phyloP scores from a whole-genome alignment of 2,329 filamentous ascomycete genomes.

The Ophiostoma ulmi region DNA sequence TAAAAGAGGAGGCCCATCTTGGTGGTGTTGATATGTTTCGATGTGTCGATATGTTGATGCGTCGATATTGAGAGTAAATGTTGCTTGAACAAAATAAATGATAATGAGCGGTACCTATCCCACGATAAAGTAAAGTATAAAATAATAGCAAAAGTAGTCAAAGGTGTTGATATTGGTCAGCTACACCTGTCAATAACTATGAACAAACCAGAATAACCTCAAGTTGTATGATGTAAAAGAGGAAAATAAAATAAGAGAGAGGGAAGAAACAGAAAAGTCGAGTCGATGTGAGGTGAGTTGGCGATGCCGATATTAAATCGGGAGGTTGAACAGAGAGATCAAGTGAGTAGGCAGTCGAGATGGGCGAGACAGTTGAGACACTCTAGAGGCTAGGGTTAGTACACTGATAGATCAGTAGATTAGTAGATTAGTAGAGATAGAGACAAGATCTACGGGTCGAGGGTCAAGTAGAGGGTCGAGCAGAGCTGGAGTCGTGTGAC shows the following conservation, averaged over 20 bases:
- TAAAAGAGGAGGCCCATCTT: conserved; percentile 17
- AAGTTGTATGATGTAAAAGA: background rate
- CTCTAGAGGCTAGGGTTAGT: background rate
- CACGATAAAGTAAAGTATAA: conserved; percentile 1
- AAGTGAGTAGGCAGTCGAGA: background rate
- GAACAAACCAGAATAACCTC: background rate
- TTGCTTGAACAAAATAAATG: background rate
- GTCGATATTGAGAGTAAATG: background rate
- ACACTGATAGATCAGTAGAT: background rate
- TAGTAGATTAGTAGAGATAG: background rate
- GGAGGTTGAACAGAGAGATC: background rate
- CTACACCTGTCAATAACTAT: conserved; percentile 2
- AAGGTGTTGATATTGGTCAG: conserved; percentile 3
- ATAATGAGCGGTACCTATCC: background rate
- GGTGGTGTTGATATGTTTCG: background rate
- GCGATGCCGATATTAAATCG: conserved; percentile 5
- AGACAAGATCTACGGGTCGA: conserved; percentile 3
- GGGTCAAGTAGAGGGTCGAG: background rate
- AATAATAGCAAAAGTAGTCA: background rate
- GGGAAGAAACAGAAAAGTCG: background rate
- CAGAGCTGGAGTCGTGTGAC: background rate
- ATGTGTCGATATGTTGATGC: background rate
- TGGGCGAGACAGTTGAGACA: background rate
- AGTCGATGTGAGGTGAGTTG: background rate
- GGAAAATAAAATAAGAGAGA: background rate